Evolutionary conservation across 2,329 filamentous ascomycete species (phyloP), one percentile per base, ranked within the genome.

Genomic region (Leptosphaerulina australis): DNA sequence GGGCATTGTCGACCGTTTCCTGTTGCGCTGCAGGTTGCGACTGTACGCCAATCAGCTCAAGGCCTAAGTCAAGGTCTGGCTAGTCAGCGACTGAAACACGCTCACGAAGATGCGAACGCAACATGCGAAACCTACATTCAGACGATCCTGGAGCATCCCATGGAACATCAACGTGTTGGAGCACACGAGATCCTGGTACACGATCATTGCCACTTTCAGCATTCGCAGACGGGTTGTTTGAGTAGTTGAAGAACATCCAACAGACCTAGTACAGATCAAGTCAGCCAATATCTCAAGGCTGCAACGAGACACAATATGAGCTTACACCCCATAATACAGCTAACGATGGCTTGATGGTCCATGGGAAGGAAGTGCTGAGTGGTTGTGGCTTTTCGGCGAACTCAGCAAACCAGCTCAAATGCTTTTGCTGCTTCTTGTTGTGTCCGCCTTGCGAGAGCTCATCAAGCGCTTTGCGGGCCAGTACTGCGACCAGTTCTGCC

Each of bases 291-390:
- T 44, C 14, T 11, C 21, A 14, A 34, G 8, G n/a, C 5, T 31
- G 10, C 5, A 30, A 4, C 38, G 12, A 30, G 15, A 14, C 14
- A 24, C 9, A 20, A 30, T 26, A 24, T 14, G 33, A 52, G 26
- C 50, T 44, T 47, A 53, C 74, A 17, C 74, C 75, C 74, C 74
- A 77, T 14, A 77, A 61, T 15, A 77, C 73, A 11, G 74, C 69
- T 37, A 77, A 66, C 29, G 72, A 73, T 0, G 74, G 72, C 61
- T 71, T 71, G 63, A 77, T 74, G 12, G 73, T 75, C 75, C 74
- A 77, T 49, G 74, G 75, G 61, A 74, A 53, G 10, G 55, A 61
- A 14, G 73, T 74, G 50, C 69, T 74, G 17, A 75, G 60, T 11
- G 71, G 74, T 21, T 67, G 66, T 30, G 66, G 68, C 56, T 72